Evolutionary conservation across 2,329 filamentous ascomycete species (phyloP), one percentile per base, ranked within the genome.

Genomic region (Sporothrix brasiliensis): DNA sequence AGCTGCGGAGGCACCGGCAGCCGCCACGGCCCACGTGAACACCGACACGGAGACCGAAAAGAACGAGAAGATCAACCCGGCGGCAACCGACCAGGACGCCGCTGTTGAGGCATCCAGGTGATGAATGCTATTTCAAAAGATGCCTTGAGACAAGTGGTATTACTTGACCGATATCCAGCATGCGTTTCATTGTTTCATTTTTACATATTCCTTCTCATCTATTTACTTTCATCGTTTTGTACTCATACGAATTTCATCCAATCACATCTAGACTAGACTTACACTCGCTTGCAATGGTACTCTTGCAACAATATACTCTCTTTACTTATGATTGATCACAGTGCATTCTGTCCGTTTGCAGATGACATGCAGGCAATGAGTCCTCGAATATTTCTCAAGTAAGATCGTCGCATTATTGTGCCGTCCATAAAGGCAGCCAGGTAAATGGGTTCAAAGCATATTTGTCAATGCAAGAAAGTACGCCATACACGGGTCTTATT

Each of bases 241-340:
- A 5, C 34, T 34, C 34, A 34, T 34, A 34, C 6, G 34, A 34
- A 34, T 34, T 1, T 34, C 34, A 34, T 34, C 34, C 21, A 41
- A 47, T 63, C 30, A 47, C 60, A 49, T 63, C 60, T 63, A 63
- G 60, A 63, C 60, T 63, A 47, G 60, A 63, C 56, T 52, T 60
- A 41, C 60, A 63, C 41, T 61, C 56, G 13, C 44, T 61, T 61
- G 56, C 56, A 61, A 44, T 6, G n/a, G 7, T 10, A 27, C 19
- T 34, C 44, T 24, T 44, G 14, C 16, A 49, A 14, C 5, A 21
- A 27, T 16, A 7, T 47, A 2, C 5, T 63, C 14, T 4, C 41
- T n/a, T 47, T 21, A 7, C 16, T 30, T 30, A 39, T 39, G 2
- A 6, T 49, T 3, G 27, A 10, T 19, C 11, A 5, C 24, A 49